phyloP scores from a whole-genome alignment of 2,329 filamentous ascomycete genomes.

The Colletotrichum orchidophilum region DNA sequence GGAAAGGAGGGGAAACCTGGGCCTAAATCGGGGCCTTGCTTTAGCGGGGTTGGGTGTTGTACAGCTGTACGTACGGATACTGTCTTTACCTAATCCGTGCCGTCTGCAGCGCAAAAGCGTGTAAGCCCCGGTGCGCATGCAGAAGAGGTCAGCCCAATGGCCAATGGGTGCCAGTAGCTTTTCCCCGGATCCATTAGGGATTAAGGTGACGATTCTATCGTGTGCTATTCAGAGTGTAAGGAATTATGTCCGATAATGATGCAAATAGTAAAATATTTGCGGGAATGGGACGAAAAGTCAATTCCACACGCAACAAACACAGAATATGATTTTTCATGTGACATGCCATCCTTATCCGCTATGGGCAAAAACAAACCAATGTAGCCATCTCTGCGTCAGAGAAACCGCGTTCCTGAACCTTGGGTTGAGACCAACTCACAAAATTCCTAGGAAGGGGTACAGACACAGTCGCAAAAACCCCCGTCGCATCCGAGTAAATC shows the following conservation, averaged over 20 bases:
- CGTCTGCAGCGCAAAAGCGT: too few relatives aligned
- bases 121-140: too few relatives aligned
- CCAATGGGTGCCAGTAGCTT: too few relatives aligned
- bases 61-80: too few relatives aligned
- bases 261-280: neutral
- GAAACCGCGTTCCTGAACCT: neutral
- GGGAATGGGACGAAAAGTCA: slow-evolving; percentile 22
- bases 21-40: neutral
- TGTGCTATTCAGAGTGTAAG: neutral
- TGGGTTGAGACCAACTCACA: neutral
- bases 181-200: too few relatives aligned
- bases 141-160: too few relatives aligned
- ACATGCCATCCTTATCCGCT: neutral
- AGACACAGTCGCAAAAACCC: neutral
- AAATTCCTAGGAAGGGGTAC: neutral
- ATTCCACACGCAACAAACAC: slow-evolving; percentile 2
- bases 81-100: too few relatives aligned
- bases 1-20: neutral
- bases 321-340: slow-evolving; percentile 11
- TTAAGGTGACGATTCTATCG: too few relatives aligned
- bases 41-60: neutral
- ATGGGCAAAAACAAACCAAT: neutral
- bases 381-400: too few relatives aligned
- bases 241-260: neutral
- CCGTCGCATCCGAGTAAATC: neutral